These are phyloP conservation scores for Amphicarpaea edgeworthii DNA, from an alignment of 306 rosid genomes.

Conservation along the genomic window DNA sequence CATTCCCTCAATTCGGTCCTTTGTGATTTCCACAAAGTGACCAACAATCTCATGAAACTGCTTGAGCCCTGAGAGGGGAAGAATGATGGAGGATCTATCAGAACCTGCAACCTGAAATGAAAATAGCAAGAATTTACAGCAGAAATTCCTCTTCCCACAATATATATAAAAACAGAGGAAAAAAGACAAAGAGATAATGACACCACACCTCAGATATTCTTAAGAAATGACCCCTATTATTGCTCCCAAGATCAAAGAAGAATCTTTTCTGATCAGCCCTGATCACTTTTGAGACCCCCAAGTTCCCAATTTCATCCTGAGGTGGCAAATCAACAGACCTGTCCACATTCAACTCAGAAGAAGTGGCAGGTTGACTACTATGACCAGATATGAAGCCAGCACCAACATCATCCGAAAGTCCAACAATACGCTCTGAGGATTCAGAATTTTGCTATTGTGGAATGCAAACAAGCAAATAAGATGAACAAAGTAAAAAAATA, in stretches of 20 bases:
- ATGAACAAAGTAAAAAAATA: slow-evolving; percentile 36
- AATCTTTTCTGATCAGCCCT: slow-evolving; percentile 97
- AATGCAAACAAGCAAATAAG: slow-evolving; percentile 48
- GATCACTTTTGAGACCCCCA: slow-evolving; percentile 95
- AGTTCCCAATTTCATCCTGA: slow-evolving; percentile 85
- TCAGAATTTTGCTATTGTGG: slow-evolving; percentile 83
- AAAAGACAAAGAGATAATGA: slow-evolving; percentile 31
- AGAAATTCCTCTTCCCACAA: slow-evolving; percentile 38
- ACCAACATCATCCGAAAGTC: slow-evolving; percentile 99
- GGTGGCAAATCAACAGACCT: slow-evolving; percentile 85
- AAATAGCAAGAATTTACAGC: slow-evolving; percentile 40
- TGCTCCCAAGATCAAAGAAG: slow-evolving; percentile 97
- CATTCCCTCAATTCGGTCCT: slow-evolving; percentile 96
- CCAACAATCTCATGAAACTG: slow-evolving; percentile 98
- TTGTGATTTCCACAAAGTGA: slow-evolving; percentile 98
- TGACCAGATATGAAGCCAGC: slow-evolving; percentile 99
- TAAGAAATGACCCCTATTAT: slow-evolving; percentile 97
- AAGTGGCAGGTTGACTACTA: slow-evolving; percentile 79
- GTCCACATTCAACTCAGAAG: slow-evolving; percentile 87
- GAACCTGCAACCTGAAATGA: slow-evolving; percentile 95
- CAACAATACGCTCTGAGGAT: slow-evolving; percentile 84
- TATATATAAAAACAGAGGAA: slow-evolving; percentile 16
- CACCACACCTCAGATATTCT: slow-evolving; percentile 93
- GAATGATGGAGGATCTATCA: slow-evolving; percentile 98
- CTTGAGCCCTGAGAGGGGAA: slow-evolving; percentile 95